Evolutionary conservation across 1,284 basidiomycete genomes (phyloP), one percentile per base, ranked within the genome.

Genomic region (Pyrrhoderma noxium): DNA sequence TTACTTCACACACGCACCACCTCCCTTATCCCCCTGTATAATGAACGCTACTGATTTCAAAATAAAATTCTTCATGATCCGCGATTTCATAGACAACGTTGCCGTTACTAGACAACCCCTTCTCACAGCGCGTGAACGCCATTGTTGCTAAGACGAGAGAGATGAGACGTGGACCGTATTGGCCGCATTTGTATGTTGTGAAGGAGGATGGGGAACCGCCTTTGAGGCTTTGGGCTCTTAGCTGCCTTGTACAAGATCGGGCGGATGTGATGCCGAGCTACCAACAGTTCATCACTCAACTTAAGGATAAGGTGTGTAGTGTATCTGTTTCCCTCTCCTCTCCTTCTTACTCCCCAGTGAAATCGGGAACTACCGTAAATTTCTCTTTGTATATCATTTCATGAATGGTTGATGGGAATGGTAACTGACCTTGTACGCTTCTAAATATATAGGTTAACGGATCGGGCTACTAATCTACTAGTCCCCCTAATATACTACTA

Each of bases 151-250:
- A 97, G 73, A 90, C 89, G 31, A 77, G 93, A 16, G 93, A 96
- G 69, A 79, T 86, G 74, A 83, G 88, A 49, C 77, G 93, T 38
- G 94, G 95, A 8, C 84, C 88, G 3, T 99, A 98, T 68, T 85
- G 87, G 63, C 91, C 93, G 13, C 91, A 96, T 64, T 72, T 99
- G n/a, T 99, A 98, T 65, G 74, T 99, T 40, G 94, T 98, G 62
- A 99, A 99, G 72, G 93, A 96, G 66, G 96, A 99, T 62, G 95
- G 93, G 51, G 96, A 99, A 68, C 90, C 93, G 2, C 85, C 92
- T 45, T 72, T 99, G 64, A 76, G 94, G 54, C 78, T 93, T 58
- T 98, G 94, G 94, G 96, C 95, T 0, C 76, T 99, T 58, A 93
- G 90, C 64, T 79, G 85, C 65, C 79, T 99, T 61, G 87, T 99